These are phyloP conservation scores for Ilex paraguariensis DNA, from an alignment of 305 asterid species.

Conservation along the genomic window DNA sequence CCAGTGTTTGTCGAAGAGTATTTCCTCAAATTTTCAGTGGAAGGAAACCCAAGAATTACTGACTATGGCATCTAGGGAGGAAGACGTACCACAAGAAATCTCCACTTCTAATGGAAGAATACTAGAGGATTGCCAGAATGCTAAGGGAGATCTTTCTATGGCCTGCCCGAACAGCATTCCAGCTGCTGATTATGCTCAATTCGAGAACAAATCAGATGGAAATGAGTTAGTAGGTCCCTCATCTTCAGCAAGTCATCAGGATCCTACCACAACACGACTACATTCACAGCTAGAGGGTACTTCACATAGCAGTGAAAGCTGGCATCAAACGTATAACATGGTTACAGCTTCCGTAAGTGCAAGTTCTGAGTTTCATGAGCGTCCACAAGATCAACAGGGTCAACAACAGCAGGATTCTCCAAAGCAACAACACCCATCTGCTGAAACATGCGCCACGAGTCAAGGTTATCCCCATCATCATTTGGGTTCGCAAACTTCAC, in stretches of 20 bases:
- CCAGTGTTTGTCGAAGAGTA: constrained; percentile 29
- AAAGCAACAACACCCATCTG: constrained; percentile 5
- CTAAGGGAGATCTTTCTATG: constrained; percentile 5
- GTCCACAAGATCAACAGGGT: constrained; percentile 20
- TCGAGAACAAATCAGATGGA: constrained; percentile 19
- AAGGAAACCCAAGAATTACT: constrained; percentile 25
- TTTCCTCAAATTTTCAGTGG: constrained; percentile 26
- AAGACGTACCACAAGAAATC: constrained; percentile 19
- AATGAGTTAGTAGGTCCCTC: constrained; percentile 14
- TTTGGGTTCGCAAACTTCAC: constrained; percentile 7
- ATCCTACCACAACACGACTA: constrained; percentile 13
- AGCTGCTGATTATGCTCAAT: constrained; percentile 20
- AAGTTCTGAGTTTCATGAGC: constrained; percentile 19
- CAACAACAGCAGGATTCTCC: constrained; percentile 10
- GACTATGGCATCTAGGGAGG: constrained; percentile 27
- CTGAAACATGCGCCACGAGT: constrained; percentile 11
- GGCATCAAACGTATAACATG: constrained; percentile 19
- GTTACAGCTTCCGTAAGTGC: constrained; percentile 22
- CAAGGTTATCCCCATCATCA: constrained; percentile 21
- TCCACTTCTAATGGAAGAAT: constrained; percentile 17
- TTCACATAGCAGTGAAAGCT: constrained; percentile 21
- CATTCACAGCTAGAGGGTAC: constrained; percentile 20
- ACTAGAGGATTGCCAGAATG: constrained; percentile 14
- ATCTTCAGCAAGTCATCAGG: constrained; percentile 23
- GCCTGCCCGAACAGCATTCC: constrained; percentile 17